Conservation (phyloP, 164 flowering plant genomes). For the Tinospora cordifolia region DNA sequence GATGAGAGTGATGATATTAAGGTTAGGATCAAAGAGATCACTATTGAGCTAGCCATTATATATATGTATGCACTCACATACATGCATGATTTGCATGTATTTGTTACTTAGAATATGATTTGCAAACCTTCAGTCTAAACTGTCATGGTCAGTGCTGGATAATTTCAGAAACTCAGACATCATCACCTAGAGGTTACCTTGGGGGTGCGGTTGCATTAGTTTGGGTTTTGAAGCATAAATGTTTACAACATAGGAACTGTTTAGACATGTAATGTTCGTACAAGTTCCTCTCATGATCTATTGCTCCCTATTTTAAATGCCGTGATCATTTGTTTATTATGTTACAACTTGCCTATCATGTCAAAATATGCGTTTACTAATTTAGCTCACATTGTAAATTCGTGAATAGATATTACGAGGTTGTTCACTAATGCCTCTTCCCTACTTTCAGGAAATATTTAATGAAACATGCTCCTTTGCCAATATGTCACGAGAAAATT, state of each 20-base stretch:
- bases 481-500: neutral
- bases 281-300: neutral
- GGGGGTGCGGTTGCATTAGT: neutral
- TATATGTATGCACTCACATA: slow-evolving; percentile 4
- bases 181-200: neutral
- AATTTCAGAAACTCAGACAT: neutral
- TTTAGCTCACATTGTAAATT: neutral
- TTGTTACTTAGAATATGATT: neutral
- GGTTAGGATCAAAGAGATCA: slow-evolving; percentile 21
- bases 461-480: neutral
- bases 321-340: neutral
- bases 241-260: neutral
- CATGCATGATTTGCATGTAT: neutral
- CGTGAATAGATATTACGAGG: neutral
- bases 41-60: slow-evolving; percentile 19
- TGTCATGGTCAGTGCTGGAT: neutral
- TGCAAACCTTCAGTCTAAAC: neutral
- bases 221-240: no score
- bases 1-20: slow-evolving; percentile 18
- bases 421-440: neutral
- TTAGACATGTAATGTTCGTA: neutral
- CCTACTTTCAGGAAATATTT: neutral
- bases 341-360: neutral
- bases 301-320: neutral
- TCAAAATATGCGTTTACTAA: neutral